Conservation (phyloP, 2,329 filamentous ascomycete genomes). For the Seiridium unicorne region DNA sequence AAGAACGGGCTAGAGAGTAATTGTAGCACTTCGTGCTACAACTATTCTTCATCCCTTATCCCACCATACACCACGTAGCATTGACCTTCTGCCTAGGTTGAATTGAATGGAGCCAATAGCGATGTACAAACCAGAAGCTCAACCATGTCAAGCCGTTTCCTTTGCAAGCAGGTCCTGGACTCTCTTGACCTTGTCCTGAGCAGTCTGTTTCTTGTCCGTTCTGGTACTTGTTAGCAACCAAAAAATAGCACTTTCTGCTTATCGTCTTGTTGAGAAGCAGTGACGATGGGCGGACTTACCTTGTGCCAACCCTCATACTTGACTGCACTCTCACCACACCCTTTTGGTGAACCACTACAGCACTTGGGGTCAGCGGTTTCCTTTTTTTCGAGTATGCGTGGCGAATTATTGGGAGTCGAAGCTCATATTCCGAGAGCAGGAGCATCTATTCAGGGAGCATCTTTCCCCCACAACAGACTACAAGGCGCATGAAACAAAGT, state of each 20-base stretch:
- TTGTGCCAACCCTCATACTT: constrained; percentile 81
- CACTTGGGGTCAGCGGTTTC: too few species aligned
- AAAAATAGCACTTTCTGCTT: background rate
- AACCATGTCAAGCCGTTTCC: background rate
- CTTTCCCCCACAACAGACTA: too few species aligned
- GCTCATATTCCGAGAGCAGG: too few species aligned
- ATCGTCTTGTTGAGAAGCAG: constrained; percentile 2
- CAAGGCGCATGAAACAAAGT: too few species aligned
- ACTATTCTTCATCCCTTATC: too few species aligned
- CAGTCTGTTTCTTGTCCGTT: constrained; percentile 82
- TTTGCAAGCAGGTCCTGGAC: constrained; percentile 49
- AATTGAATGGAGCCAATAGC: background rate
- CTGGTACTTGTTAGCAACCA: constrained; percentile 35
- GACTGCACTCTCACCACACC: constrained; percentile 84
- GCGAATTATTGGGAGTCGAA: too few species aligned
- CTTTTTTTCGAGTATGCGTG: too few species aligned
- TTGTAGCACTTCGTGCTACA: too few species aligned
- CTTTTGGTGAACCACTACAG: constrained; percentile 62
- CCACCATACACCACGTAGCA: too few species aligned
- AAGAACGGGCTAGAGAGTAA: too few species aligned
- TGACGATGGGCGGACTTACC: constrained; percentile 44
- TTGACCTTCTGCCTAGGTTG: background rate
- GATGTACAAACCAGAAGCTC: background rate
- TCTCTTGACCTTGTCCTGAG: constrained; percentile 74
- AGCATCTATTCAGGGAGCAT: too few species aligned